Evolutionary conservation across 2,329 filamentous ascomycete genomes (phyloP), one percentile per base, ranked within the genome.

Genomic region (Endoconidiophora polonica): DNA sequence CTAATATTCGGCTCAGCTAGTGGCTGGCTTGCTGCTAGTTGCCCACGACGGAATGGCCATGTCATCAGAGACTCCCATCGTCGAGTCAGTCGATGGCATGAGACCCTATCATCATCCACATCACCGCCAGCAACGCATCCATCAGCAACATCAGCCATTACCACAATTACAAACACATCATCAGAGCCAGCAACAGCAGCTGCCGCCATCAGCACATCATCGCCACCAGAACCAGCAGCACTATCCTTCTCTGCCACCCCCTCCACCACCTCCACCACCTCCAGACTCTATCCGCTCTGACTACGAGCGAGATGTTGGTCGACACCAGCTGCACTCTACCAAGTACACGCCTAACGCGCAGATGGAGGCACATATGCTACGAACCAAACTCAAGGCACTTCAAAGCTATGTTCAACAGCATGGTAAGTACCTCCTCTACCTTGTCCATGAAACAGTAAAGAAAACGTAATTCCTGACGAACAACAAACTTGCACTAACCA

Each of bases 351-450:
- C 23, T 6, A 39, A 51, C 10, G 9, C 18, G 14, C 41, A 23
- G 4, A 55, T 66, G 45, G 74, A 77, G 63, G 62, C 74, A 24
- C 65, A 68, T 47, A 74, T 76, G 70, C 63, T 78, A 57, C 72
- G 70, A 53, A 68, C 73, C 60, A 77, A 77, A 60, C 62, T 71
- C 50, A 68, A 65, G 52, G 65, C 68, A 41, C 63, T 77, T 51
- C 67, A 70, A 56, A 61, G 63, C 50, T 70, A 71, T 59, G 66
- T 67, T 48, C 64, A 69, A 55, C 66, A 65, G 53, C 66, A 73
- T 58, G 67, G 74, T 77, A 64, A 63, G 58, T 10, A 29, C 6
- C 3, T 29, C 26, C 5, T 56, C 44, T 23, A 12, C 14, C 5
- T 22, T 16, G 18, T 22, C 5, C 37, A 44, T 33, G 44, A 16